These are phyloP conservation scores for Boletus reticulatus DNA, from an alignment of 768 basidiomycete species.

Conservation along the genomic window DNA sequence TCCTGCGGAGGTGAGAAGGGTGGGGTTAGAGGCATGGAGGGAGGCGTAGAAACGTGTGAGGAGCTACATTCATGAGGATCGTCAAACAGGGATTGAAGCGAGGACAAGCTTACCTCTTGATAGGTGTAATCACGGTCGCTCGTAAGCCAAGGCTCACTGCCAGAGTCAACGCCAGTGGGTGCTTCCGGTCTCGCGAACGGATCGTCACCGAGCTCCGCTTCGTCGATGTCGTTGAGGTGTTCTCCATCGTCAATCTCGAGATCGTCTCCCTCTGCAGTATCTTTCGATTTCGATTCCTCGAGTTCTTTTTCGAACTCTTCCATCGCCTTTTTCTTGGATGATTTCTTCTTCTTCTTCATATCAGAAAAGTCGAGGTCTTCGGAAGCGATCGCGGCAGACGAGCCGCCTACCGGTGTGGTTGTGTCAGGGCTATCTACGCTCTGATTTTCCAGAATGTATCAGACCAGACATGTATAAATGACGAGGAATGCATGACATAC, in stretches of 20 bases:
- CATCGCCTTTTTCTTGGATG: conserved; percentile 86
- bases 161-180: conserved; percentile 64
- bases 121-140: conserved; percentile 97
- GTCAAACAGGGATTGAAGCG: background rate
- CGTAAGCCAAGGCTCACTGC: conserved; percentile 85
- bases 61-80: conserved; percentile 49
- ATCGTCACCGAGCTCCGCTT: conserved; percentile 86
- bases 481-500: conserved; percentile 40
- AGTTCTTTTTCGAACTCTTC: conserved; percentile 96
- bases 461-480: background rate
- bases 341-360: conserved; percentile 95
- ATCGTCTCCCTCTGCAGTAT: conserved; percentile 58
- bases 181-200: conserved; percentile 65
- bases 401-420: conserved; percentile 48
- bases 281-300: conserved; percentile 66
- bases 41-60: conserved; percentile 89
- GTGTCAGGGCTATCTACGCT: conserved; percentile 63
- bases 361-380: conserved; percentile 94
- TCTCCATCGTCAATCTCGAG: conserved; percentile 59
- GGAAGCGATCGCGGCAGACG: conserved; percentile 43
- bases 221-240: conserved; percentile 68
- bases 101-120: conserved; percentile 62
- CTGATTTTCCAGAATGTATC: conserved; percentile 31
- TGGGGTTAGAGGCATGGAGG: conserved; percentile 91
- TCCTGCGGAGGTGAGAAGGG: conserved; percentile 77